Conservation (phyloP, 257 asterid species). For the Lycium barbarum region DNA sequence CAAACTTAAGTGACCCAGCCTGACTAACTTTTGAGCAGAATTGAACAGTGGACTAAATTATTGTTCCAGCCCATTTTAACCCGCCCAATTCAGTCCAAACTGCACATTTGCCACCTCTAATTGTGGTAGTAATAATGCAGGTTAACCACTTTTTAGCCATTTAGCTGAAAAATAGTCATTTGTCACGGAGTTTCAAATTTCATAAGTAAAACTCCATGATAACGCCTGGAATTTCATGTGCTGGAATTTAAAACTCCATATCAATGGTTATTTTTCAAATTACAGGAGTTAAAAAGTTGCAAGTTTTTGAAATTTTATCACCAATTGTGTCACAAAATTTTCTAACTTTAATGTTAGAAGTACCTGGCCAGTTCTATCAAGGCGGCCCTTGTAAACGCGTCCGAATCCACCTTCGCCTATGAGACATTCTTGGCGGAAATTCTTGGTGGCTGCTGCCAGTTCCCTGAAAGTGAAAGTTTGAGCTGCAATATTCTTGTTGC, state of each 20-base stretch:
- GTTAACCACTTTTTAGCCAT: background rate
- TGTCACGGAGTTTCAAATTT: background rate
- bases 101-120: background rate
- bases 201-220: background rate
- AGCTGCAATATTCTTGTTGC: conserved; percentile 71
- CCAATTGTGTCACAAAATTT: background rate
- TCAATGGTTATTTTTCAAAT: background rate
- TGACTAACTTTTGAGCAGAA: too few species aligned
- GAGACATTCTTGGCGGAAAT: conserved; percentile 79
- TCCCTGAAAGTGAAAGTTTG: conserved; percentile 89
- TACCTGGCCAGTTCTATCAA: conserved; percentile 78
- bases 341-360: background rate
- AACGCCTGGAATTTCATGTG: background rate
- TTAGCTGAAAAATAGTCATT: background rate
- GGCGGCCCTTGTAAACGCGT: conserved; percentile 77
- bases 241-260: background rate
- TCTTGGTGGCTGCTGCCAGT: conserved; percentile 86
- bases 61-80: background rate
- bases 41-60: background rate
- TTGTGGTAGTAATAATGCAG: background rate
- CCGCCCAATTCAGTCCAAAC: background rate
- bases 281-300: too few species aligned
- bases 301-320: too few species aligned
- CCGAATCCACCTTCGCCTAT: conserved; percentile 98
- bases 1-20: too few species aligned